A percentile compares a stretch with the other conserved stretches of the same genome.
phyloP scores from a whole-genome alignment of 148 eudicot species.

The Limonium bicolor region DNA sequence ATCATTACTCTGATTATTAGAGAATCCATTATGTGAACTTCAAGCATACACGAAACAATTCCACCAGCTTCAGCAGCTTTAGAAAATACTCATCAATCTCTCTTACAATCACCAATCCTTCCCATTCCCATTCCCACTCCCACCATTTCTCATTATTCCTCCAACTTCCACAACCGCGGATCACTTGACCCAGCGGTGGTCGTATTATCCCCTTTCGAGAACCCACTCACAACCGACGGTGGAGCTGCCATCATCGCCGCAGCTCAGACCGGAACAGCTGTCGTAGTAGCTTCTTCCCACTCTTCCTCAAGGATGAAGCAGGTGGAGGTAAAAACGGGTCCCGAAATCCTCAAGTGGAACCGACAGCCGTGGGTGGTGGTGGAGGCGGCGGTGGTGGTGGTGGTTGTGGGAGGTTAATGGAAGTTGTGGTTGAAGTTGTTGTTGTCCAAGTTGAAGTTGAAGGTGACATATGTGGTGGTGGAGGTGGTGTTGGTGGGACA shows the following conservation, averaged over 20 bases:
- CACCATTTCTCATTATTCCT: slow-evolving; percentile 19
- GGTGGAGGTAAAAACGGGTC: slow-evolving; percentile 50
- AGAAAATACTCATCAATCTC: slow-evolving; percentile 79
- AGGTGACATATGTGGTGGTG: slow-evolving; percentile 9
- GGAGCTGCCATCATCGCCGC: slow-evolving; percentile 28
- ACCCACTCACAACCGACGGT: slow-evolving; percentile 32
- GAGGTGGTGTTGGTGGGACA: slow-evolving; percentile 4
- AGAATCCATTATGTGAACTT: slow-evolving; percentile 23
- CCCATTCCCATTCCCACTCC: slow-evolving; percentile 37
- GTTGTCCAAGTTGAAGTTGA: slow-evolving; percentile 9
- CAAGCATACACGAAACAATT: slow-evolving; percentile 38
- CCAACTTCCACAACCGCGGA: slow-evolving; percentile 44
- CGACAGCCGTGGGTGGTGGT: slow-evolving; percentile 26
- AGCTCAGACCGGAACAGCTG: slow-evolving; percentile 16
- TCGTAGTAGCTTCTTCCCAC: slow-evolving; percentile 28
- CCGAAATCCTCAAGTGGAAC: slow-evolving; percentile 88
- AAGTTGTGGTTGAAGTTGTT: slow-evolving; percentile 18
- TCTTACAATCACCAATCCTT: slow-evolving; percentile 75
- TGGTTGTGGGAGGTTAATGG: slow-evolving; percentile 20
- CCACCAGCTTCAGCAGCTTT: slow-evolving; percentile 72
- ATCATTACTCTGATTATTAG: background rate
- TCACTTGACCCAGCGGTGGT: slow-evolving; percentile 27
- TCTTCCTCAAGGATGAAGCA: slow-evolving; percentile 35
- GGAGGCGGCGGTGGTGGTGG: slow-evolving; percentile 43
- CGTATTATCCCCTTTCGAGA: slow-evolving; percentile 24